Evolutionary conservation across 1,284 basidiomycete species (phyloP).

Genomic region (Erythrobasidium hasegawianum): DNA sequence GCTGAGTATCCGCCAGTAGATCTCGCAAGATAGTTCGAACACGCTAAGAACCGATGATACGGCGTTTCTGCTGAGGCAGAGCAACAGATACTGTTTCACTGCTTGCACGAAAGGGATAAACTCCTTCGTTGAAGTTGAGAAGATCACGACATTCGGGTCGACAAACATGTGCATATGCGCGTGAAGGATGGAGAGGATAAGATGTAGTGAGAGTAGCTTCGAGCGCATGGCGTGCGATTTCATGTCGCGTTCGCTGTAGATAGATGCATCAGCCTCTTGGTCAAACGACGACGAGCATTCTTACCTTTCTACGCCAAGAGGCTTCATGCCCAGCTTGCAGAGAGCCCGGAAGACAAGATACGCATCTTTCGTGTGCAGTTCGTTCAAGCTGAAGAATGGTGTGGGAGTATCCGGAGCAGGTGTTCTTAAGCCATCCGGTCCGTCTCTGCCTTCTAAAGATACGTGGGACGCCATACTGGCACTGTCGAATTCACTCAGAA

Average conservation of each 20-base stretch:
- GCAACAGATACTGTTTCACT: conserved; percentile 89
- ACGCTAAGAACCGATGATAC: conserved; percentile 95
- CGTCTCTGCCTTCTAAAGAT: not conserved
- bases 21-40: conserved; percentile 96
- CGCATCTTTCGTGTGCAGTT: conserved; percentile 81
- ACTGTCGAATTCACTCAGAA: no score
- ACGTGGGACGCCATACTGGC: not conserved
- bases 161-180: conserved; percentile 85
- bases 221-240: conserved; percentile 95
- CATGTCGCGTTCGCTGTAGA: conserved; percentile 76
- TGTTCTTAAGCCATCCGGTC: conserved; percentile 20
- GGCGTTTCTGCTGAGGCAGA: conserved; percentile 89
- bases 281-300: no score
- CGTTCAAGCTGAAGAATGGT: conserved; percentile 42
- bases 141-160: conserved; percentile 77
- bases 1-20: conserved; percentile 92
- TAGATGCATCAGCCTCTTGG: not conserved
- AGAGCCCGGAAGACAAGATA: conserved; percentile 92
- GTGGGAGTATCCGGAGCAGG: conserved; percentile 31
- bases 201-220: conserved; percentile 84
- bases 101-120: conserved; percentile 87
- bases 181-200: conserved; percentile 86
- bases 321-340: conserved; percentile 97
- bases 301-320: conserved; percentile 83
- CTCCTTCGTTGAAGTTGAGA: conserved; percentile 78